These are phyloP conservation scores for Zangia roseola DNA, from an alignment of 768 basidiomycete species.

Conservation along the genomic window DNA sequence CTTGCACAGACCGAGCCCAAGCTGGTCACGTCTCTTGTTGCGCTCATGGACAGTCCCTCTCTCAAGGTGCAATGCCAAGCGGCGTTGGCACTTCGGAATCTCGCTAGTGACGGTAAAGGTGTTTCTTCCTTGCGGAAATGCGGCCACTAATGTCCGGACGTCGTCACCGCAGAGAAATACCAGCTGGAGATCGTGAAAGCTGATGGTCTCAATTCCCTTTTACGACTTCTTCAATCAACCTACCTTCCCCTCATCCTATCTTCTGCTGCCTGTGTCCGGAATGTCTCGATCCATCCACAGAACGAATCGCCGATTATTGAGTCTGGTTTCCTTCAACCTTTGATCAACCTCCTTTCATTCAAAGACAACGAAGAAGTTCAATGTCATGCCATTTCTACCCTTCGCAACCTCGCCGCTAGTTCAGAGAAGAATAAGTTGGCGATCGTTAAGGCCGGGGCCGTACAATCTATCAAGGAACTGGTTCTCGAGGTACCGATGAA, in stretches of 20 bases:
- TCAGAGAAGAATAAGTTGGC: conserved; percentile 98
- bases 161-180: conserved; percentile 76
- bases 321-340: conserved; percentile 91
- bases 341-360: conserved; percentile 95
- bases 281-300: conserved; percentile 97
- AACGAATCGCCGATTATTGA: conserved; percentile 99
- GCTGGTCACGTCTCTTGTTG: conserved; percentile 88
- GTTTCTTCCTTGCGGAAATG: conserved; percentile 14
- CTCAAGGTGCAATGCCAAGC: conserved; percentile 99
- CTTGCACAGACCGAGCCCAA: conserved; percentile 92
- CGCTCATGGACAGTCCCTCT: conserved; percentile 95
- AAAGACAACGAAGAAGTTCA: conserved; percentile 99
- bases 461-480: conserved; percentile 94
- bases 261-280: conserved; percentile 97
- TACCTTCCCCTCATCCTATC: conserved; percentile 98
- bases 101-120: conserved; percentile 86
- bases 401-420: conserved; percentile 94
- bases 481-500: conserved; percentile 93
- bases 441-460: conserved; percentile 96
- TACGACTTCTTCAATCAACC: conserved; percentile 93
- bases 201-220: conserved; percentile 86
- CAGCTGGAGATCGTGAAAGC: conserved; percentile 98
- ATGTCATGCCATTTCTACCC: conserved; percentile 96
- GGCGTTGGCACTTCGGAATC: conserved; percentile 91
- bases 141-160: conserved; percentile 1